phyloP scores from a whole-genome alignment of 2,329 filamentous ascomycete genomes.

The Ambrosiella beaveri region DNA sequence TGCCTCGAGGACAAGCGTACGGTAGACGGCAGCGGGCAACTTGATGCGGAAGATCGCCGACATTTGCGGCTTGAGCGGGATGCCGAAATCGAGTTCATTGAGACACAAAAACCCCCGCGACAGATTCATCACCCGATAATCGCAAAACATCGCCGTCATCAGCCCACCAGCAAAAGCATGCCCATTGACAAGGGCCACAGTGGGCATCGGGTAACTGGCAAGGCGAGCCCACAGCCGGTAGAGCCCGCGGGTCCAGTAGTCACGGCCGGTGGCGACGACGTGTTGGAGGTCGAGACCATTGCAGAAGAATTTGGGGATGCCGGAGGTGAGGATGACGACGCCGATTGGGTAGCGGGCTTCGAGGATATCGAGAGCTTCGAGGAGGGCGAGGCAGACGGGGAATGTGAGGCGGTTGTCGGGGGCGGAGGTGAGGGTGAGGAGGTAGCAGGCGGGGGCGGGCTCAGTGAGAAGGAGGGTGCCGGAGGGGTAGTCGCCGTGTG shows the following conservation, averaged over 20 bases:
- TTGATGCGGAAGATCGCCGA: constrained; percentile 58
- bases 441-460: constrained; percentile 45
- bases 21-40: constrained; percentile 36
- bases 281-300: constrained; percentile 67
- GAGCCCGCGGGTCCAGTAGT: constrained; percentile 36
- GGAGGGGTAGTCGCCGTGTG: constrained; percentile 27
- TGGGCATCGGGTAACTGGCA: constrained; percentile 56
- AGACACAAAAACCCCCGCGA: constrained; percentile 56
- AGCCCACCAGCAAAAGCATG: constrained; percentile 71
- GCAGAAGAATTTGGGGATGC: constrained; percentile 62
- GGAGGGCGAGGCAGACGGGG: constrained; percentile 47
- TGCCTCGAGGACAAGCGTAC: constrained; percentile 56
- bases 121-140: constrained; percentile 64
- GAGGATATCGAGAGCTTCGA: constrained; percentile 57
- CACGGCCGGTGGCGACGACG: constrained; percentile 38
- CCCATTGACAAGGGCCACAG: constrained; percentile 60
- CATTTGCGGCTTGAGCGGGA: constrained; percentile 59
- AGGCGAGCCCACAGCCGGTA: constrained; percentile 9
- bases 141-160: constrained; percentile 67
- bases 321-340: constrained; percentile 60
- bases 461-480: constrained; percentile 46
- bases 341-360: constrained; percentile 48
- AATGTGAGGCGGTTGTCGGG: constrained; percentile 63
- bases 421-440: constrained; percentile 53
- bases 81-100: constrained; percentile 68